Evolutionary conservation across 352 stramenopile genomes (phyloP).

Genomic region (Pythium folliculosum): DNA sequence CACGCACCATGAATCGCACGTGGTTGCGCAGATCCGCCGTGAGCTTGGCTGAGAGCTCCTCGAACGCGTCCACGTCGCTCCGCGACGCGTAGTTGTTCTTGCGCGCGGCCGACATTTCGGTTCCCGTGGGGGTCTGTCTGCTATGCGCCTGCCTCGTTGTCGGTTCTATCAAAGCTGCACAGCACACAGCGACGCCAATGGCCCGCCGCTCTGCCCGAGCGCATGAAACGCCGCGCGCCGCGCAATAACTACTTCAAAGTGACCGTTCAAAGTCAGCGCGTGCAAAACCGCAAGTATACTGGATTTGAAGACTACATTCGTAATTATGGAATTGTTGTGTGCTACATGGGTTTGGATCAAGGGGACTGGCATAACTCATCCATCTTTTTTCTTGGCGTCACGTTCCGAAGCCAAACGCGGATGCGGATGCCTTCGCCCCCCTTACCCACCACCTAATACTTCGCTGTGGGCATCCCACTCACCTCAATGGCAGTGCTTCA

Average conservation of each 20-base stretch:
- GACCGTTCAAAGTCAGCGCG: slow-evolving; percentile 22
- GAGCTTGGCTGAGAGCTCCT: slow-evolving; percentile 86
- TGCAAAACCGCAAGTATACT: slow-evolving; percentile 1
- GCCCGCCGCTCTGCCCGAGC: too few species aligned
- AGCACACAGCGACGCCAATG: too few species aligned
- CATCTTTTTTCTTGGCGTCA: too few species aligned
- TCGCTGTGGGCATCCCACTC: too few species aligned
- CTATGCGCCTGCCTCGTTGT: not conserved
- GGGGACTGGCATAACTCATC: too few species aligned
- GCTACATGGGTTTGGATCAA: not conserved
- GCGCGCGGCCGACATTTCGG: slow-evolving; percentile 42
- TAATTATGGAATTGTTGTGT: not conserved
- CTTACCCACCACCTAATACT: too few species aligned
- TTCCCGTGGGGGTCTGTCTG: not conserved
- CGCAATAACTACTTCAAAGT: not conserved
- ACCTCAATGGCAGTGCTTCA: not conserved
- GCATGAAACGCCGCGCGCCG: slow-evolving; percentile 13
- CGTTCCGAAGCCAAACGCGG: too few species aligned
- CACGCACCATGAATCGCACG: slow-evolving; percentile 80
- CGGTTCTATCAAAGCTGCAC: too few species aligned
- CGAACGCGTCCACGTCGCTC: slow-evolving; percentile 69
- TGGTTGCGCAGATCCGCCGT: slow-evolving; percentile 83
- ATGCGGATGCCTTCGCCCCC: not conserved
- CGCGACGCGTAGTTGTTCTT: slow-evolving; percentile 69
- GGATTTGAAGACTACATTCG: not conserved